Base-by-base conservation (phyloP, 192 early-diverging fungal genomes). In the Backusella sp. region DNA sequence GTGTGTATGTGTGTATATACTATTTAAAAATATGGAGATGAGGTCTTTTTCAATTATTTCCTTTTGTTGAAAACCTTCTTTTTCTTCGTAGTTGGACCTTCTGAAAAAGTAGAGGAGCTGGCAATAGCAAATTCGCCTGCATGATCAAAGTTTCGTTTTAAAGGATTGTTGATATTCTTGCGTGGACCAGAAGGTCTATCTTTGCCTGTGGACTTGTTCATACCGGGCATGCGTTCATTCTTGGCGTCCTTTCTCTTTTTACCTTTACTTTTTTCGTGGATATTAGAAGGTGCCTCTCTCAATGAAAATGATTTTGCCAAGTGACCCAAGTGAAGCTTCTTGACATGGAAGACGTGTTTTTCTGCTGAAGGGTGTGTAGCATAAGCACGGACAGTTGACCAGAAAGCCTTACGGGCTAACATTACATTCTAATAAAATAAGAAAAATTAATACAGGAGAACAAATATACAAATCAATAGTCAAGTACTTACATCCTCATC, bases 241-340 rank as follows among this genome's bases (percentile, higher is more conserved):
- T 79, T 76, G 19, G 77, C 77, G 3, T 83, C 65, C 62, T 75
- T 79, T 44, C 73, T 83, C 78, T 83, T 79, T 42, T 76, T 73
- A 46, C 67, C 66, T 62, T 88, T 85, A 56, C 78, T 85, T 23
- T 77, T 75, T 70, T 85, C 84, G 36, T 85, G 83, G 34, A 89
- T 83, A 70, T 92, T 85, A 23, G 90, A 90, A 4, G 98, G 98
- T 4, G 95, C 92, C 77, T 99, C 98, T 30, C 96, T 90, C 66
- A 99, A 85, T n/a, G 90, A 96, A 91, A 99, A 99, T 21, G 92
- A 87, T 84, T 99, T 99, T 65, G 97, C 98, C 75, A 97, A 83
- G 79, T 99, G 98, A 6, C 98, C 98, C 72, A 99, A 86, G 84
- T 99, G 98, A 77, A 99, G 84, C 73, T 94, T 94, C 69, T 91